Percentiles rank a stretch among this genome's conserved stretches.
Conservation (phyloP, 192 early-diverging fungal genomes). For the Gryganskiella cystojenkinii region DNA sequence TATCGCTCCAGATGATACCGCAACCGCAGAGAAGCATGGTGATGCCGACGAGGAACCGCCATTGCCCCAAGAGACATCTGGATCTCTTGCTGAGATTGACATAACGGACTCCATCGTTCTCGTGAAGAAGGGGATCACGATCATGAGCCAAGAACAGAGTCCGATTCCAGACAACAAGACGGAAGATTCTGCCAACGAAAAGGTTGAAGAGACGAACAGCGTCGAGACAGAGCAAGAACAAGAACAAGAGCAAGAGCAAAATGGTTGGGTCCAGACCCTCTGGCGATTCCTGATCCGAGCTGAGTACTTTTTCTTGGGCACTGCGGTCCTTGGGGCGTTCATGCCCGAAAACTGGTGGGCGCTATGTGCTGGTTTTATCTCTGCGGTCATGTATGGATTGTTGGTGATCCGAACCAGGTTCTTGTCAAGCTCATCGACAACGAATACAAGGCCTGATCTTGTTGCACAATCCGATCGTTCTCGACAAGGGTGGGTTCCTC, state of each 20-base stretch:
- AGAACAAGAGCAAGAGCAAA: not conserved
- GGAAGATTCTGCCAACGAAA: too few relatives aligned
- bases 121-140: too few relatives aligned
- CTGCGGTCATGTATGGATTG: conserved; percentile 29
- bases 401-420: conserved; percentile 22
- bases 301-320: conserved; percentile 35
- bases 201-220: not conserved
- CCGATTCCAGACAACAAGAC: too few relatives aligned
- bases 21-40: too few relatives aligned
- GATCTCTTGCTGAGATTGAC: too few relatives aligned
- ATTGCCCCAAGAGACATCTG: not conserved
- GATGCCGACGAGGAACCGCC: not conserved
- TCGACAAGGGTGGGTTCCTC: not conserved
- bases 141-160: too few relatives aligned
- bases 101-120: too few relatives aligned
- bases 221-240: not conserved
- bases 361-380: conserved; percentile 31
- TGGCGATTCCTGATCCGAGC: conserved; percentile 31
- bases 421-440: too few relatives aligned
- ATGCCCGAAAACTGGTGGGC: conserved; percentile 33
- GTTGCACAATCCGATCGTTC: too few relatives aligned
- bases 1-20: too few relatives aligned
- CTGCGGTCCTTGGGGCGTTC: conserved; percentile 40
- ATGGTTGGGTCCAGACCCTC: conserved; percentile 24
- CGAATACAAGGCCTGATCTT: too few relatives aligned